These are phyloP conservation scores for Geotrichum bryndzae DNA, from an alignment of 1,139 yeast species.

Conservation along the genomic window DNA sequence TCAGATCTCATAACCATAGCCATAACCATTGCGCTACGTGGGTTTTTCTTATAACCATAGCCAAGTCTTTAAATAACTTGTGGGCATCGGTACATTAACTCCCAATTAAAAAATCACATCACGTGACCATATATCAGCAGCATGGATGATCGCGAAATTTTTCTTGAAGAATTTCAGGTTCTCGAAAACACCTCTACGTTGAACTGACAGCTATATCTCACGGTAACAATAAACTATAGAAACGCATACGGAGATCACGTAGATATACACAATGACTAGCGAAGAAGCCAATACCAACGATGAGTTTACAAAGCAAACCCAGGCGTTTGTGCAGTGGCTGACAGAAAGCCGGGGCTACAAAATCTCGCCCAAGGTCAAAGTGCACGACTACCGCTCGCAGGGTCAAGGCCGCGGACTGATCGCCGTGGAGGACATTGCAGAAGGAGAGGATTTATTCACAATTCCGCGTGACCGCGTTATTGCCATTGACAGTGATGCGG, in stretches of 20 bases:
- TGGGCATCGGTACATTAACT: background rate
- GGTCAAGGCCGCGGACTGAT: constrained; percentile 76
- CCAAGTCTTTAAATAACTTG: too few species aligned
- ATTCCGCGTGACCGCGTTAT: constrained; percentile 57
- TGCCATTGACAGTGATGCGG: constrained; percentile 49
- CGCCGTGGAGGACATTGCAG: constrained; percentile 57
- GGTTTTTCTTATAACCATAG: too few species aligned
- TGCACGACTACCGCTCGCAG: constrained; percentile 52
- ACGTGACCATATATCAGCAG: too few species aligned
- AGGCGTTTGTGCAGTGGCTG: constrained; percentile 52
- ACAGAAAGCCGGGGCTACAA: constrained; percentile 37
- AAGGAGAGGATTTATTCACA: constrained; percentile 56
- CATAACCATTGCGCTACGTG: too few species aligned
- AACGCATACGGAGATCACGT: background rate
- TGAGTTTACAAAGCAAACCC: constrained; percentile 37
- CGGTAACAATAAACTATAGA: too few species aligned
- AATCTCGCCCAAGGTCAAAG: constrained; percentile 50
- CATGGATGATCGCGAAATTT: too few species aligned
- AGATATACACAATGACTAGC: background rate
- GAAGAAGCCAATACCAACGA: constrained; percentile 13
- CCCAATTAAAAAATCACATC: background rate
- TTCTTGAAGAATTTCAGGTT: background rate
- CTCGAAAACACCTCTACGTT: too few species aligned
- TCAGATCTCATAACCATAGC: too few species aligned
- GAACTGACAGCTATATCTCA: too few species aligned